Evolutionary conservation across 129 eudicot species (phyloP), one percentile per base, ranked within the genome.

Genomic region (Arctium minus): DNA sequence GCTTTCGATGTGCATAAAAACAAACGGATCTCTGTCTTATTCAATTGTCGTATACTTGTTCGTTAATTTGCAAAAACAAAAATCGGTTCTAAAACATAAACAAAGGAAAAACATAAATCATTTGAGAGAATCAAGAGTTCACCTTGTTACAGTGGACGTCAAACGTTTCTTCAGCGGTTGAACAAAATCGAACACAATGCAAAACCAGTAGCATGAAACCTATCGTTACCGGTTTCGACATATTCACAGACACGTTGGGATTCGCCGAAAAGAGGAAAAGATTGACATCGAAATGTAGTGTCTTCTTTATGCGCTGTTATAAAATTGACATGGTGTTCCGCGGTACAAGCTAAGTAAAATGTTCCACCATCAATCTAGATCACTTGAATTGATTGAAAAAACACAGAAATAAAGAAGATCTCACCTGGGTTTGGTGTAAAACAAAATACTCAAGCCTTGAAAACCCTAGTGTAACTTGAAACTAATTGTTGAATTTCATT

Each of bases 61-160:
- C 39, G 22, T 76, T 35, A 40, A 76, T 33, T 76, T 9, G 27
- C 15, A 37, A 65, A 77, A 38, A n/a, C 12, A 10, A 11, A 76
- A 73, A 10, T 70, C 27, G 40, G 44, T 64, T 62, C 42, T 5
- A 17, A 1, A 82, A 32, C 36, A n/a, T 10, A n/a, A 75, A 46
- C 7, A 42, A 42, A 62, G 0, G 22, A 29, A 65, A 75, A 62
- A 12, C 71, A 70, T 78, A 76, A 36, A 80, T 31, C 5, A 46
- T 6, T 18, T 56, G 78, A 64, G 73, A 71, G 39, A 74, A 65
- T 72, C 5, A 50, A 50, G 37, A 75, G 9, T 39, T 7, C 11
- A 91, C 98, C 98, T 84, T 29, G 97, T 85, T 5, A 90, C 98
- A 73, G 98, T 91, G 38, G 94, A 85, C 97, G 32, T 94, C 93